These are phyloP conservation scores for Pterocarpus macrocarpus DNA, from an alignment of 306 rosid species.

Conservation along the genomic window DNA sequence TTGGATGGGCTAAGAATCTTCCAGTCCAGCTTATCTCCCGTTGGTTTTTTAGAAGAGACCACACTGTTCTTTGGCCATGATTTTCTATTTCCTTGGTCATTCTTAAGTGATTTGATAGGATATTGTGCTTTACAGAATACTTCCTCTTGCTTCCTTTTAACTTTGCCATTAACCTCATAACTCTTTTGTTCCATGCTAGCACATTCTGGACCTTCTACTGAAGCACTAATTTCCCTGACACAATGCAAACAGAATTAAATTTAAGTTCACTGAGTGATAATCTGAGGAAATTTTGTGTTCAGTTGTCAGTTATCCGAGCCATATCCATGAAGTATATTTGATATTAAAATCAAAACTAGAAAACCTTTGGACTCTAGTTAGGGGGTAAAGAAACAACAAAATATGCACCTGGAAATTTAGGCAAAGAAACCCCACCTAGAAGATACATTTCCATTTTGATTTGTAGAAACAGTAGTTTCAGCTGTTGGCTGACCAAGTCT, in stretches of 20 bases:
- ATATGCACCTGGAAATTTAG: neutral
- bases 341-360: conserved; percentile 9
- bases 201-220: conserved; percentile 54
- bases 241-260: conserved; percentile 35
- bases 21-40: no score
- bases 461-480: conserved; percentile 52
- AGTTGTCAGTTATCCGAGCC: neutral
- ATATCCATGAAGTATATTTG: neutral
- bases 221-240: conserved; percentile 65
- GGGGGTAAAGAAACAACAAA: neutral
- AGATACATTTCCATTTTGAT: conserved; percentile 58
- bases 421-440: conserved; percentile 58
- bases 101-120: conserved; percentile 66
- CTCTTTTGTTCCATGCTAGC: conserved; percentile 40
- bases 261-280: conserved; percentile 6
- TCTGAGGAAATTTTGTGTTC: neutral
- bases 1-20: no score
- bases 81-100: conserved; percentile 48
- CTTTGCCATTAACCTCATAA: conserved; percentile 53
- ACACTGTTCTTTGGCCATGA: conserved; percentile 6
- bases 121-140: conserved; percentile 54
- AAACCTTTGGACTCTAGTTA: conserved; percentile 10
- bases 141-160: conserved; percentile 71
- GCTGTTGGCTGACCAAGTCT: conserved; percentile 56
- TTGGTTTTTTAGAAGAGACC: no score